Percentiles rank a stretch among this genome's conserved stretches.
Conservation (phyloP, 306 rosid genomes). For the Lotus japonicus region DNA sequence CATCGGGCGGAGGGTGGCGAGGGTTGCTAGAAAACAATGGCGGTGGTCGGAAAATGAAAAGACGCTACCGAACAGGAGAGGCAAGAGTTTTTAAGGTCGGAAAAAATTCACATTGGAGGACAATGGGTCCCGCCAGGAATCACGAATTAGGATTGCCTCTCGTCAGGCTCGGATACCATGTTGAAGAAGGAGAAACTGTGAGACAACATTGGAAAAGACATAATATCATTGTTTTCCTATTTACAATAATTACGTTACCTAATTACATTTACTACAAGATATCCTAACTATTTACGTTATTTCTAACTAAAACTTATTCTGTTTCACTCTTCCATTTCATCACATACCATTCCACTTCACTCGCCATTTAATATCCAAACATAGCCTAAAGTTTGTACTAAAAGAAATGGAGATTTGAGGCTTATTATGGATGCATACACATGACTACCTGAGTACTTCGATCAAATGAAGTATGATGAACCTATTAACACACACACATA, state of each 20-base stretch:
- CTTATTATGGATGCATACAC: not conserved
- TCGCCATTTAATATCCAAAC: not conserved
- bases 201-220: not conserved
- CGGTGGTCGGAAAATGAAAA: too few relatives aligned
- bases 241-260: too few relatives aligned
- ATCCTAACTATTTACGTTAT: too few relatives aligned
- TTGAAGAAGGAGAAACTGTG: not conserved
- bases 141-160: not conserved
- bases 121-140: not conserved
- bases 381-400: not conserved
- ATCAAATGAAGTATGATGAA: slow-evolving; percentile 1
- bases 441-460: not conserved
- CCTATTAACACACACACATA: not conserved
- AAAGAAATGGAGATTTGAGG: not conserved
- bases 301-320: not conserved
- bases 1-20: too few relatives aligned
- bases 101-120: too few relatives aligned
- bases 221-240: too few relatives aligned
- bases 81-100: too few relatives aligned
- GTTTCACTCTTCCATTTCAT: not conserved
- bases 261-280: too few relatives aligned
- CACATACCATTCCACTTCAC: not conserved
- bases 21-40: too few relatives aligned
- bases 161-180: not conserved
- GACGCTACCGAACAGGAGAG: too few relatives aligned